phyloP scores from a whole-genome alignment of 768 basidiomycete genomes.

The Postia placenta region DNA sequence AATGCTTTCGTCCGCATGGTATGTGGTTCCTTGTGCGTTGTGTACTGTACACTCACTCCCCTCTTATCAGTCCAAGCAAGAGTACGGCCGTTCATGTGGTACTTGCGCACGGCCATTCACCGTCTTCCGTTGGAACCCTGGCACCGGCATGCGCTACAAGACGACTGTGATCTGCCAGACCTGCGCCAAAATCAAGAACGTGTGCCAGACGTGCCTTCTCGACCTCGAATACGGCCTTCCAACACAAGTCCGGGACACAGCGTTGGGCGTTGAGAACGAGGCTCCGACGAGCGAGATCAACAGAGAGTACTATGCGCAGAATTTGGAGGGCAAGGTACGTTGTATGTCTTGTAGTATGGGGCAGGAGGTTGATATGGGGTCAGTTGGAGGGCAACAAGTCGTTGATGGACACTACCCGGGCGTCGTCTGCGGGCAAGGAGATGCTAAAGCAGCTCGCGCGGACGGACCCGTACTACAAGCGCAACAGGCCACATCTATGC shows the following conservation, averaged over 20 bases:
- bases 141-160: constrained; percentile 89
- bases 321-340: constrained; percentile 78
- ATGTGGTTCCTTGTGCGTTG: constrained; percentile 15
- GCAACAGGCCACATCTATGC: constrained; percentile 90
- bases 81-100: constrained; percentile 92
- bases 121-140: constrained; percentile 98
- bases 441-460: constrained; percentile 94
- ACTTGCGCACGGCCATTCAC: constrained; percentile 96
- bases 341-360: neutral
- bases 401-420: constrained; percentile 50
- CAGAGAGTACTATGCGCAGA: constrained; percentile 90
- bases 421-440: constrained; percentile 84
- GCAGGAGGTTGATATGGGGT: neutral
- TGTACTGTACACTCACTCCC: neutral
- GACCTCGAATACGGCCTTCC: constrained; percentile 96
- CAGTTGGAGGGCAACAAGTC: constrained; percentile 72
- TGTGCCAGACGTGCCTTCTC: constrained; percentile 95
- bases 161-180: constrained; percentile 97
- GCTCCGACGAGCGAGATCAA: constrained; percentile 98
- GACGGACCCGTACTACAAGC: constrained; percentile 95
- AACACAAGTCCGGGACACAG: constrained; percentile 95
- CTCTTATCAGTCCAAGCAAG: constrained; percentile 80
- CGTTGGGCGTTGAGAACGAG: constrained; percentile 75
- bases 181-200: constrained; percentile 92
- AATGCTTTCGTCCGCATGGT: constrained; percentile 97